These are phyloP conservation scores for Lactarius tabidus DNA, from an alignment of 768 basidiomycete species.

Conservation along the genomic window DNA sequence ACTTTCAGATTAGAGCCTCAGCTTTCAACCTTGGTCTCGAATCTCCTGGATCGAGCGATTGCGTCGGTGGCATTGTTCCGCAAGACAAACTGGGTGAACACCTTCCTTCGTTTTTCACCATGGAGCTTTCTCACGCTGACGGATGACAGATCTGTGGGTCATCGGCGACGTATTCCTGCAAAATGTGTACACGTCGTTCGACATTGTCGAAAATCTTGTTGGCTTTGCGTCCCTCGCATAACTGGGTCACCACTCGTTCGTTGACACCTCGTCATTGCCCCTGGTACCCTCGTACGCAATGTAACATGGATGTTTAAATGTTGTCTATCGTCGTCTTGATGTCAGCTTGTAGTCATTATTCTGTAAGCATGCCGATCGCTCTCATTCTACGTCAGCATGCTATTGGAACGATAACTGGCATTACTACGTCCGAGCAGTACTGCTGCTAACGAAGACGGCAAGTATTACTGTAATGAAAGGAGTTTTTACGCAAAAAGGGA, in stretches of 20 bases:
- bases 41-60: not conserved
- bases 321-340: not conserved
- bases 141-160: not conserved
- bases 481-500: no score
- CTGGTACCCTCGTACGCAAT: not conserved
- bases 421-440: not conserved
- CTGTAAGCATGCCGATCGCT: no score
- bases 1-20: not conserved
- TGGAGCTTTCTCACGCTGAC: not conserved
- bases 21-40: not conserved
- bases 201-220: not conserved
- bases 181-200: not conserved
- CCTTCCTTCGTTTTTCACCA: not conserved
- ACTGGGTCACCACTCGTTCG: not conserved
- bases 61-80: not conserved
- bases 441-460: not conserved
- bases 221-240: not conserved
- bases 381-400: not conserved
- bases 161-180: not conserved
- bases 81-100: not conserved
- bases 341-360: not conserved
- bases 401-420: no score
- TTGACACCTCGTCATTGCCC: not conserved
- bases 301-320: not conserved
- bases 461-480: no score